These are phyloP conservation scores for Hanseniaspora jakobsenii DNA, from an alignment of 805 yeast genomes.

Conservation along the genomic window DNA sequence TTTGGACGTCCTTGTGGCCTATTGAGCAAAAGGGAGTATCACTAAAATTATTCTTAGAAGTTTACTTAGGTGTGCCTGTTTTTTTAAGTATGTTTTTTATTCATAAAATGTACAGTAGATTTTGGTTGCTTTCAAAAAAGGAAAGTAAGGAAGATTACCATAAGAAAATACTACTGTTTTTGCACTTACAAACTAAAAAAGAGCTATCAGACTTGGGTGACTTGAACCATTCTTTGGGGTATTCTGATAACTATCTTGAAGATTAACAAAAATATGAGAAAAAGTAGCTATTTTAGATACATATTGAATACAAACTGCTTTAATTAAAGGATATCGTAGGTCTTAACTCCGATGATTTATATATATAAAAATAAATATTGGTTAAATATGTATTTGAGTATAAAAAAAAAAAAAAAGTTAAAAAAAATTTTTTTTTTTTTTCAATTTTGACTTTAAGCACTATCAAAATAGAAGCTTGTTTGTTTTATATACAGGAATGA, in stretches of 20 bases:
- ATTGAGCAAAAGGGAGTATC: constrained; percentile 27
- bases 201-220: too few species aligned
- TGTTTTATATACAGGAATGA: too few species aligned
- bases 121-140: constrained; percentile 20
- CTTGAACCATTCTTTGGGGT: too few species aligned
- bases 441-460: not conserved
- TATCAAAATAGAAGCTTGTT: not conserved
- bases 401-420: not conserved
- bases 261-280: not conserved
- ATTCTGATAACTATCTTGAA: too few species aligned
- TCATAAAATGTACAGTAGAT: constrained; percentile 35
- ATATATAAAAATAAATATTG: too few species aligned
- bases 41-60: constrained; percentile 37
- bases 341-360: too few species aligned
- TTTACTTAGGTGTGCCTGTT: constrained; percentile 39
- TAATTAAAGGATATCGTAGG: too few species aligned
- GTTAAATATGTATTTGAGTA: too few species aligned
- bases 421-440: not conserved
- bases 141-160: not conserved
- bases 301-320: too few species aligned
- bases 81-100: constrained; percentile 35
- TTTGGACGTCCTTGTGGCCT: constrained; percentile 64
- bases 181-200: constrained; percentile 30
- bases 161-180: not conserved
- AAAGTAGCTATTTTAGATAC: too few species aligned